Evolutionary conservation across 257 asterid species (phyloP), one percentile per base, ranked within the genome.

Genomic region (Leonotis leonurus): DNA sequence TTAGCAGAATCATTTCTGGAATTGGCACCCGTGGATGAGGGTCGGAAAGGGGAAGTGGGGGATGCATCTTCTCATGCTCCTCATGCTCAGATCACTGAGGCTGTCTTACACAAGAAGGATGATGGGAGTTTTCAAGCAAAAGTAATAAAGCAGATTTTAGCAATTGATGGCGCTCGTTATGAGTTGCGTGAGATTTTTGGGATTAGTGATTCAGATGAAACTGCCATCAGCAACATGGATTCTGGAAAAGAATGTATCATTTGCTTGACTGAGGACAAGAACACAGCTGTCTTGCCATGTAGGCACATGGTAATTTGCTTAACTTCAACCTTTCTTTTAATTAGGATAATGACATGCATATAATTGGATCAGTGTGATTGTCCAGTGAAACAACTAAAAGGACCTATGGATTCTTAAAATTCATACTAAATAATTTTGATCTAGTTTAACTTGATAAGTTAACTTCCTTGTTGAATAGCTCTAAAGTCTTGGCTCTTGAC

Each of bases 121-220:
- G 83, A 74, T 21, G 78, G 68, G 37, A 50, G 68, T 65, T 91
- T 88, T 50, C 77, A 66, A 16, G 95, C 75, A 50, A 92, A 83
- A 81, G 96, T 88, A 24, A 64, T 84, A 25, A 86, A 83, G 75
- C 97, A 92, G 78, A 83, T 92, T 66, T 70, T 92, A 40, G 77
- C 87, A 87, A 74, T 76, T 58, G 96, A 91, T 59, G 88, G 81
- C 9, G 83, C 69, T 57, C 87, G 96, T 24, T 91, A 91, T 74
- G 98, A 91, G 81, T 77, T 91, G 70, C 87, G 90, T 62, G 96
- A 91, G 75, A 81, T 91, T 32, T 91, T 75, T 69, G 98, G 98
- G 59, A 83, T 90, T 48, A 72, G 79, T 30, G 70, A 75, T 65
- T 68, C 90, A 7, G 78, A 55, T 60, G 97, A 82, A 58, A 51